These are phyloP conservation scores for Chrysoporthe austroafricana DNA, from an alignment of 2,329 filamentous ascomycete genomes.

Conservation along the genomic window DNA sequence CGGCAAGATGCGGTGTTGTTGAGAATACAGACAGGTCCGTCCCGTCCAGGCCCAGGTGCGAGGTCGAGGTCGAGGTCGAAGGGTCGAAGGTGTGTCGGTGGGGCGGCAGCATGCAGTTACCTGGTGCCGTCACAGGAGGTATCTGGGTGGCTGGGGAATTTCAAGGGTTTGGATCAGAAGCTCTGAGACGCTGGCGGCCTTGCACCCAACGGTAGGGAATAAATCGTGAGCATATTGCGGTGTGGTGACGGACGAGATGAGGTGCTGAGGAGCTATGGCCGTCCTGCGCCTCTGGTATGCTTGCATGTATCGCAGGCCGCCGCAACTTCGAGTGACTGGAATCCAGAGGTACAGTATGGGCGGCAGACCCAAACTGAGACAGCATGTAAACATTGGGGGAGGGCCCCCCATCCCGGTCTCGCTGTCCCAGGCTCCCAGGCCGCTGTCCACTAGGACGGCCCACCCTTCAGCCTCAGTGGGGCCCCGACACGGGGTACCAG, in stretches of 20 bases:
- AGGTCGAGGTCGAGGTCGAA: not conserved
- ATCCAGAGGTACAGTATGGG: not conserved
- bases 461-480: conserved; percentile 16
- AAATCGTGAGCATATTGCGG: not conserved
- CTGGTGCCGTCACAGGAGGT: conserved; percentile 1
- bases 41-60: not conserved
- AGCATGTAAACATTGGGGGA: conserved; percentile 12
- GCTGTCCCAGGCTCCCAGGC: not conserved
- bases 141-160: conserved; percentile 16
- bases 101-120: conserved; percentile 11
- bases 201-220: not conserved
- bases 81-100: conserved; percentile 10
- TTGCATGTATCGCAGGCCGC: not conserved
- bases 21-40: too few species aligned
- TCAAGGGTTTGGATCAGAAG: conserved; percentile 3
- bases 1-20: conserved; percentile 1
- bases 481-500: not conserved
- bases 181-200: not conserved
- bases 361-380: not conserved
- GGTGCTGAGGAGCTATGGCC: not conserved
- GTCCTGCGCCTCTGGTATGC: not conserved
- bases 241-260: not conserved
- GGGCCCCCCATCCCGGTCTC: conserved; percentile 3
- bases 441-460: not conserved
- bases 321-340: not conserved